Evolutionary conservation across 495 filamentous ascomycete genomes (phyloP), one percentile per base, ranked within the genome.

Genomic region (Collariella sp.): DNA sequence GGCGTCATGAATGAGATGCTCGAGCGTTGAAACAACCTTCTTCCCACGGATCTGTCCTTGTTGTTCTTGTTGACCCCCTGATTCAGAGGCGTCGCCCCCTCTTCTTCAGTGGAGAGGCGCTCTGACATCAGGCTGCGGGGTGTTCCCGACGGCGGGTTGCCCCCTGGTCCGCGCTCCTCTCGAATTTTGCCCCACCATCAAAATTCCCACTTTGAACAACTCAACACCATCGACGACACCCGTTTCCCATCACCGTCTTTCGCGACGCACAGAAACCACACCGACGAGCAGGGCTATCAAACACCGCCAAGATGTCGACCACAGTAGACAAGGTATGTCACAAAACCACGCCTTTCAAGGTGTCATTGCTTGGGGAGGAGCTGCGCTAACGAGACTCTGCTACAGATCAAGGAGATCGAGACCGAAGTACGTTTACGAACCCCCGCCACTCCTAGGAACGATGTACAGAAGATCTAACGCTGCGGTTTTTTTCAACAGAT

Each of bases 341-440:
- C 19, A 11, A 16, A 9, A 38, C 29, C 46, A 3, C 13, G n/a
- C n/a, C n/a, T 11, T 15, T 16, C 33, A 38, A n/a, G n/a, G n/a
- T n/a, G 7, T 15, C 16, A 5, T 19, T 13, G 19, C 7, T 16
- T 10, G 5, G 18, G 42, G 33, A 22, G 13, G 12, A 40, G 5
- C 19, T 51, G 1, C 31, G 45, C 46, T 46, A 35, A 57, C 59
- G 52, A 57, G 38, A 34, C 26, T 55, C 56, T 54, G 61, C 51
- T 49, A 70, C 71, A 96, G 89, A 98, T 98, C 78, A 98, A 95
- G 71, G 88, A 90, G 65, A 85, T 97, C 69, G 93, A 98, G 87
- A 75, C 85, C 75, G 93, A 96, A 74, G 86, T 81, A 76, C 65
- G 76, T 73, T 36, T 39, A 19, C 55, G 53, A 50, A 45, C 23